Evolutionary conservation across 83 land plant species (phyloP), one percentile per base, ranked within the genome.

Genomic region (Diphasiastrum complanatum): DNA sequence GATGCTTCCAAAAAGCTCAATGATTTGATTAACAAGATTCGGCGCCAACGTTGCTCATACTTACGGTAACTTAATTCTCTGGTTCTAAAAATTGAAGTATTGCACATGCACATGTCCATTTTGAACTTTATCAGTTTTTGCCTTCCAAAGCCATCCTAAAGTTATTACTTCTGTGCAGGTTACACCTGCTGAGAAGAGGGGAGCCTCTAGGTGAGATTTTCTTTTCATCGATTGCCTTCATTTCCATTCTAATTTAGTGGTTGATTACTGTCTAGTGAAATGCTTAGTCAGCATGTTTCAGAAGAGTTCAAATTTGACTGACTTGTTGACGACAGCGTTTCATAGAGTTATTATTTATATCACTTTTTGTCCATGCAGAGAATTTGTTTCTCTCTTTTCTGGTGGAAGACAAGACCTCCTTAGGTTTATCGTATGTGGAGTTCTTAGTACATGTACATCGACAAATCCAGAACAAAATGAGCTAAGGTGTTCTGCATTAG

Each of bases 41-140:
- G 99, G 60, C 80, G 85, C 28, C 87, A 93, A 66, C 85, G 99
- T 52, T 89, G 86, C 72, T 93, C 99, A 31, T 93, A 93, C 59
- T 77, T 93, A 4, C 85, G 96, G 99, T 93, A 81, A 65, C 55
- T 45, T 47, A 8, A 6, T 48, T 22, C 63, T n/a, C n/a, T n/a
- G n/a, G n/a, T n/a, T n/a, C n/a, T n/a, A n/a, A n/a, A n/a, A n/a
- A n/a, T n/a, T n/a, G n/a, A n/a, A n/a, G n/a, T n/a, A n/a, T n/a
- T n/a, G n/a, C 43, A 40, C 43, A 40, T 16, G 16, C 43, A 40
- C 43, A 40, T 40, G 16, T 40, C 43, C 16, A 40, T 8, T 40
- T 40, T 8, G 43, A 8, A 40, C 8, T 40, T 8, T 8, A 16
- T 40, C 8, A 40, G 8, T 8, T 40, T 8, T 8, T 40, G 16